Evolutionary conservation across 495 filamentous ascomycete species (phyloP).

Genomic region (Talaromyces ruber): DNA sequence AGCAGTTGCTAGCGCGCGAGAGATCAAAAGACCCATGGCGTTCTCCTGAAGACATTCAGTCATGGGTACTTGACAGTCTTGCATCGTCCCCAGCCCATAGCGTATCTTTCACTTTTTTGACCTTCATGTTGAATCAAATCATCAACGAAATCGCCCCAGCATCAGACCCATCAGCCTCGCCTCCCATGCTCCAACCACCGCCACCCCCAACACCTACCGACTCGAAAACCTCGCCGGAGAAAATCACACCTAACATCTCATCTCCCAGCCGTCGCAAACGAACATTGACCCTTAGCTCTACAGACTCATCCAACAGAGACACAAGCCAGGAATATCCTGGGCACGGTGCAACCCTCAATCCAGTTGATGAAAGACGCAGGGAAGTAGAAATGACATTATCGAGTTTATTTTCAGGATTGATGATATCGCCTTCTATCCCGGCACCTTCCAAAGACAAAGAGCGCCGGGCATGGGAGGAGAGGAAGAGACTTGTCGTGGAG

Average conservation of each 20-base stretch:
- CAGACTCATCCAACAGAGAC: background rate
- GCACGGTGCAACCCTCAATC: conserved; percentile 5
- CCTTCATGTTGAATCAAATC: conserved; percentile 57
- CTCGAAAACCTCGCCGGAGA: background rate
- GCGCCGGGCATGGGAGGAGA: conserved; percentile 28
- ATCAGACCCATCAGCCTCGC: conserved; percentile 10
- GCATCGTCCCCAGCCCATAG: conserved; percentile 65
- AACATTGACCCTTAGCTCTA: background rate
- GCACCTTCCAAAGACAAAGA: conserved; percentile 33
- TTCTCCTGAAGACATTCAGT: conserved; percentile 54
- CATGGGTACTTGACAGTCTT: conserved; percentile 64
- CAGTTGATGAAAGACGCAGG: conserved; percentile 18
- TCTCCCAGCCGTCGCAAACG: conserved; percentile 6
- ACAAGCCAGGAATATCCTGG: conserved; percentile 1
- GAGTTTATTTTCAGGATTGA: conserved; percentile 22
- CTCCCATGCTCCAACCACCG: conserved; percentile 4
- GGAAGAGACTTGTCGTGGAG: conserved; percentile 32
- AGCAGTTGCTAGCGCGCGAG: conserved; percentile 44
- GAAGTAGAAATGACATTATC: conserved; percentile 27
- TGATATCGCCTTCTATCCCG: conserved; percentile 25
- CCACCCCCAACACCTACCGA: conserved; percentile 1
- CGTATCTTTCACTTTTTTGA: conserved; percentile 79
- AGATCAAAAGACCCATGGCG: conserved; percentile 36
- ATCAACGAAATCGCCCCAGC: conserved; percentile 37
- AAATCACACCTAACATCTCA: background rate